These are phyloP conservation scores for Hibiscus mutabilis DNA, from an alignment of 345 rosid species.

Conservation along the genomic window DNA sequence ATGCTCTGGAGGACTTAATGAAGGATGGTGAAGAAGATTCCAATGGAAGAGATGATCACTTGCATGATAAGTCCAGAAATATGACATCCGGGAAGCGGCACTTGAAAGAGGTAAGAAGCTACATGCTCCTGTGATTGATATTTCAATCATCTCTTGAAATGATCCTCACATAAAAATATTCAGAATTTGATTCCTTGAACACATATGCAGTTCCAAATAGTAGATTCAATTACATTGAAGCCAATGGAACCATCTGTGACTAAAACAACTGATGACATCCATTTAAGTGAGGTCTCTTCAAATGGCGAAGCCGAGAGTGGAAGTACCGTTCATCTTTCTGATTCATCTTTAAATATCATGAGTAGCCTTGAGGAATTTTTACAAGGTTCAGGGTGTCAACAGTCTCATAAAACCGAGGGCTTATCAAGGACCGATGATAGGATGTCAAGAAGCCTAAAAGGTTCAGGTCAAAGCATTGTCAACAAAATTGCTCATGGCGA, in stretches of 20 bases:
- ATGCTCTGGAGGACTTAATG: neutral
- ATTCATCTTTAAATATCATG: neutral
- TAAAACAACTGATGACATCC: conserved; percentile 3
- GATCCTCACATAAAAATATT: neutral
- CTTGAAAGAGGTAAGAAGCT: conserved; percentile 17
- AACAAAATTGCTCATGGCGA: conserved; percentile 6
- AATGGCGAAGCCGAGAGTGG: conserved; percentile 7
- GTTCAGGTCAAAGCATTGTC: conserved; percentile 2
- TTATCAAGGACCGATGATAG: neutral
- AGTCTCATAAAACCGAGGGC: neutral
- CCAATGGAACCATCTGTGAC: neutral
- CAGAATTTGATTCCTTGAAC: conserved; percentile 3
- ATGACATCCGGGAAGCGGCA: neutral
- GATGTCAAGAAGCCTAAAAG: conserved; percentile 1
- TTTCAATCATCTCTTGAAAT: neutral
- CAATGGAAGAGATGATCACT: neutral
- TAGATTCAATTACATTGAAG: neutral
- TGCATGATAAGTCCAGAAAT: neutral
- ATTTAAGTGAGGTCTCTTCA: conserved; percentile 7
- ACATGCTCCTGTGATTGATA: neutral
- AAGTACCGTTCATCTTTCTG: conserved; percentile 3
- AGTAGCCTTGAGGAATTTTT: conserved; percentile 7
- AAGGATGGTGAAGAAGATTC: neutral
- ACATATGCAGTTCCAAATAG: conserved; percentile 4
- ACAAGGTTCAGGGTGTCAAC: neutral